Evolutionary conservation across 176 grass and related monocot species (phyloP), one percentile per base, ranked within the genome.

Genomic region (Poa pratensis): DNA sequence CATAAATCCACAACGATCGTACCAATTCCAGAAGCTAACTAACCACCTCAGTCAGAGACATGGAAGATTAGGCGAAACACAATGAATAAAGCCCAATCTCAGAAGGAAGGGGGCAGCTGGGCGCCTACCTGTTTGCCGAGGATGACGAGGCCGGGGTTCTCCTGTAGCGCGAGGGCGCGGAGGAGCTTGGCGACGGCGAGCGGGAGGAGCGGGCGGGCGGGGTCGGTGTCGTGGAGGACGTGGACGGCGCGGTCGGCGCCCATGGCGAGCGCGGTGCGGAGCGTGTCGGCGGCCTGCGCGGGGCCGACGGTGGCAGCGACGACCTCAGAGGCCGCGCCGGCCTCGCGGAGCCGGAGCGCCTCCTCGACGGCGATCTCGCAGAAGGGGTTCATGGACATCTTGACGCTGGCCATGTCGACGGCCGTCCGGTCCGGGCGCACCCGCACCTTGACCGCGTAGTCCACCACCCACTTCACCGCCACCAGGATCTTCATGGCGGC

Each of bases 381-480:
- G 82, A 98, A 98, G 16, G 95, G 95, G 85, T 98, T 98, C 95
- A 98, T 98, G 35, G 95, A 95, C 95, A 98, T 98, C 87, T 98
- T 98, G 27, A 90, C 89, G 76, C 83, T 92, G 40, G 70, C 58
- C 46, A 91, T 98, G 82, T 98, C 96, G 22, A 98, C 91, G 8
- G 75, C 96, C 34, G 78, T 95, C 83, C 92, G 83, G 80, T 95
- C 93, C 19, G 91, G 87, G 35, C 87, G 83, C 17, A 98, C 93
- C 24, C 93, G 93, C 40, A 98, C 90, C 89, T 98, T 95, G 0
- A 95, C 96, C 50, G 96, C 96, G 74, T 98, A 98, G 81, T 98
- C 93, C 58, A 98, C 91, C 75, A 95, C 93, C 73, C 96, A 77
- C 87, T 98, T 98, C 60, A 98, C 96, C 1, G 91, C 89, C 19